These are phyloP conservation scores for Ophiocordyceps sinensis DNA, from an alignment of 2,329 filamentous ascomycete species.

Conservation along the genomic window DNA sequence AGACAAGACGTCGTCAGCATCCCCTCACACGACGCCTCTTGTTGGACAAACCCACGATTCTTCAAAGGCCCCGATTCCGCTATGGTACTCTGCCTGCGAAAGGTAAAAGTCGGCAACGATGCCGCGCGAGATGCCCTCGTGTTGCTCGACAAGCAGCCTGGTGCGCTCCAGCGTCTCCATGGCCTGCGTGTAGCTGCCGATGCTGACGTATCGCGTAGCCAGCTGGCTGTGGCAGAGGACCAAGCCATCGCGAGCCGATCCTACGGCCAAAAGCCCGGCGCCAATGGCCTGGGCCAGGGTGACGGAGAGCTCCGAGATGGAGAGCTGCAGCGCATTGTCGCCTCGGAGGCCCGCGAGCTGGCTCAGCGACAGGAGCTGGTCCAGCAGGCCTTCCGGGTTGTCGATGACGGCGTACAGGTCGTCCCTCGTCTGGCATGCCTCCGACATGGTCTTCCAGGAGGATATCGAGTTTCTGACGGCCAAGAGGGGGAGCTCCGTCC, in stretches of 20 bases:
- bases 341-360: conserved; percentile 38
- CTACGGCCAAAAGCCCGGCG: conserved; percentile 6
- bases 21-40: neutral
- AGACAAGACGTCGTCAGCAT: neutral
- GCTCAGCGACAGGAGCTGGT: conserved; percentile 33
- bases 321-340: conserved; percentile 28
- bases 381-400: conserved; percentile 31
- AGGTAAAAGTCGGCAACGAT: conserved; percentile 45
- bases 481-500: conserved; percentile 13
- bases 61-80: conserved; percentile 49
- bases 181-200: conserved; percentile 37
- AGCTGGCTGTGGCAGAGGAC: conserved; percentile 32
- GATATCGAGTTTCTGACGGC: conserved; percentile 22
- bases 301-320: conserved; percentile 30
- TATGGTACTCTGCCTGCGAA: conserved; percentile 58
- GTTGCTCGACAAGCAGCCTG: conserved; percentile 28
- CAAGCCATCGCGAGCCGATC: conserved; percentile 22
- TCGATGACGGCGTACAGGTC: conserved; percentile 32
- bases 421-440: conserved; percentile 20
- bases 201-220: conserved; percentile 36
- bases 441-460: conserved; percentile 29
- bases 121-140: conserved; percentile 22
- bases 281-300: conserved; percentile 22
- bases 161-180: conserved; percentile 41
- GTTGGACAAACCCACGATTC: conserved; percentile 32